These are phyloP conservation scores for Testicularia cyperi DNA, from an alignment of 1,284 basidiomycete species.

Conservation along the genomic window DNA sequence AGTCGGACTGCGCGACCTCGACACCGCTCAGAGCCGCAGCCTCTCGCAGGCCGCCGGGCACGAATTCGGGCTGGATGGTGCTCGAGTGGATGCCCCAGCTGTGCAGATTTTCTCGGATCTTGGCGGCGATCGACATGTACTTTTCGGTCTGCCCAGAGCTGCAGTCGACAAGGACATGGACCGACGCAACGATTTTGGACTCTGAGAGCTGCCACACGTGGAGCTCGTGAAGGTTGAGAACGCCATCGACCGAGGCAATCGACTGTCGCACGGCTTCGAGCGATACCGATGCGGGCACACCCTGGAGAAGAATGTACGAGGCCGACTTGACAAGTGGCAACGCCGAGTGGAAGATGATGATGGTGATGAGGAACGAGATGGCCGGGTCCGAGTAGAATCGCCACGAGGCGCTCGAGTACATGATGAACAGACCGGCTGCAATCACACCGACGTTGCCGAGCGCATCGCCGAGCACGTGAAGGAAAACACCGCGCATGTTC, in stretches of 20 bases:
- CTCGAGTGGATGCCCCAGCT: slow-evolving; percentile 84
- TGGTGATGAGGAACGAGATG: slow-evolving; percentile 90
- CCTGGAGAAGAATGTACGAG: slow-evolving; percentile 95
- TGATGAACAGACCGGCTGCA: slow-evolving; percentile 73
- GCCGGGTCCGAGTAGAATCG: slow-evolving; percentile 86
- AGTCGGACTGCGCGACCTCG: slow-evolving; percentile 43
- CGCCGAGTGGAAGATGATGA: slow-evolving; percentile 94
- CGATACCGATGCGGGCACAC: slow-evolving; percentile 84
- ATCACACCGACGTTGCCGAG: slow-evolving; percentile 95
- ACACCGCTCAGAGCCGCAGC: slow-evolving; percentile 51
- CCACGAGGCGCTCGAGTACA: slow-evolving; percentile 51
- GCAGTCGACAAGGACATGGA: slow-evolving; percentile 83
- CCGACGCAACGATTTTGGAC: slow-evolving; percentile 87
- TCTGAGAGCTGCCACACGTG: slow-evolving; percentile 95
- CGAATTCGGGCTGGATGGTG: slow-evolving; percentile 60
- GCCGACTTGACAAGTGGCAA: slow-evolving; percentile 90
- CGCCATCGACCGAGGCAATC: slow-evolving; percentile 80
- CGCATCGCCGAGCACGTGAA: slow-evolving; percentile 96
- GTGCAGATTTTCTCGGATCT: slow-evolving; percentile 82
- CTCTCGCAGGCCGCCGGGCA: slow-evolving; percentile 50
- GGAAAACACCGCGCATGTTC: slow-evolving; percentile 94
- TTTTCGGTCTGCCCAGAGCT: slow-evolving; percentile 63
- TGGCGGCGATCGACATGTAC: slow-evolving; percentile 85
- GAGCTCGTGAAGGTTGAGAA: slow-evolving; percentile 81
- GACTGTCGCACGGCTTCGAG: slow-evolving; percentile 80